Evolutionary conservation across 305 asterid genomes (phyloP).

Genomic region (Fraxinus sp.): DNA sequence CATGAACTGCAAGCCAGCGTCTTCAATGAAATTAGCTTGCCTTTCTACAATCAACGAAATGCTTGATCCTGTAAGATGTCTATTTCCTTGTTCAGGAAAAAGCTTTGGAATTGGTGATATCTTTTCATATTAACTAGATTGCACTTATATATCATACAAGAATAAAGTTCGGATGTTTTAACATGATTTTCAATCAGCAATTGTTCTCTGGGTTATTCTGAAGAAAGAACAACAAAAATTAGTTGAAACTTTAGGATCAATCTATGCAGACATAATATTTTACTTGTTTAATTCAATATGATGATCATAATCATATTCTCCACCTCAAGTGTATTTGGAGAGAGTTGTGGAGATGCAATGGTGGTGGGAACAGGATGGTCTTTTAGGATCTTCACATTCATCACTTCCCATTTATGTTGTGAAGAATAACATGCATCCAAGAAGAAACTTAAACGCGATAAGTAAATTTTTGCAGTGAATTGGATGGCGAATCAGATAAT

Average conservation of each 20-base stretch:
- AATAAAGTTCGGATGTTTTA: neutral
- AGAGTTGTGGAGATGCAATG: neutral
- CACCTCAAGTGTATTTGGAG: neutral
- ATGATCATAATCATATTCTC: neutral
- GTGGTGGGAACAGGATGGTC: neutral
- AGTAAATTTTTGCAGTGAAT: neutral
- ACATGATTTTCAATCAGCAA: neutral
- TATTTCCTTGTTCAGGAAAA: constrained; percentile 5
- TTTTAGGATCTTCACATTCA: neutral
- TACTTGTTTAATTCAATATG: neutral
- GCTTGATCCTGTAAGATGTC: constrained; percentile 73
- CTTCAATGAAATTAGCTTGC: constrained; percentile 75
- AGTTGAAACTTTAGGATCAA: constrained; percentile 6
- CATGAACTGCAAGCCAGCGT: constrained; percentile 57
- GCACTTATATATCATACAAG: neutral
- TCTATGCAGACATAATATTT: neutral
- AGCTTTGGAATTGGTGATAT: constrained; percentile 15
- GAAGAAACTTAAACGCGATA: neutral
- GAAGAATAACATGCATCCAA: neutral
- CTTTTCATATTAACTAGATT: constrained; percentile 4
- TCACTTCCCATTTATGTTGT: neutral
- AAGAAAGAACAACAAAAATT: neutral
- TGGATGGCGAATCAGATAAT: neutral
- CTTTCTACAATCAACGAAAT: constrained; percentile 70
- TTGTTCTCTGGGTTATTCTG: neutral